Conservation (phyloP, 2,329 filamentous ascomycete genomes). For the Colletotrichum eremochloae region DNA sequence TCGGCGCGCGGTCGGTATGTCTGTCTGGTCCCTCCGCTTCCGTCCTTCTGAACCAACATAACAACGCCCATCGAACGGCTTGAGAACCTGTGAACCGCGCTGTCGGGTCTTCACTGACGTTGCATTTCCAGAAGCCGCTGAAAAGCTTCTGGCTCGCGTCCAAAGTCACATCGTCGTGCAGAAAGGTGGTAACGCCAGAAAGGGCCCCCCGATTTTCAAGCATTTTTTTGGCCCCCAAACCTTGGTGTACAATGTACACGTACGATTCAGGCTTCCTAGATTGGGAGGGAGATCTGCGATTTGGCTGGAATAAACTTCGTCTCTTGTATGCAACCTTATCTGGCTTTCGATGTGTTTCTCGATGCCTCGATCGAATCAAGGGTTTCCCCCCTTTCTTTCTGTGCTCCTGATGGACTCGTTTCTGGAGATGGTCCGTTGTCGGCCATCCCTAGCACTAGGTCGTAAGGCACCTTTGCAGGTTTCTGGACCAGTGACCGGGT, state of each 20-base stretch:
- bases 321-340: not conserved
- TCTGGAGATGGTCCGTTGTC: not conserved
- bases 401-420: not conserved
- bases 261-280: not conserved
- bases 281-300: not conserved
- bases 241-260: not conserved
- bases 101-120: no score
- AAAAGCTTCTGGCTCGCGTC: not conserved
- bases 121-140: not conserved
- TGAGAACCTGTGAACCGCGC: not conserved
- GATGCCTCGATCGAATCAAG: no score
- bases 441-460: not conserved
- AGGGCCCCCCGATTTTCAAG: not conserved
- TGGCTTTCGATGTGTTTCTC: not conserved
- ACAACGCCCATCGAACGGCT: not conserved
- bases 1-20: no score
- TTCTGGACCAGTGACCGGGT: not conserved
- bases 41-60: not conserved
- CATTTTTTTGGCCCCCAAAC: not conserved
- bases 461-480: not conserved
- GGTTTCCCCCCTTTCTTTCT: not conserved
- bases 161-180: not conserved
- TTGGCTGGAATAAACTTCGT: not conserved
- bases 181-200: not conserved
- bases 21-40: no score